A percentile compares a stretch with the other conserved stretches of the same genome.
Evolutionary conservation across 2,329 filamentous ascomycete genomes (phyloP).

Genomic region (Eutypella sp.): DNA sequence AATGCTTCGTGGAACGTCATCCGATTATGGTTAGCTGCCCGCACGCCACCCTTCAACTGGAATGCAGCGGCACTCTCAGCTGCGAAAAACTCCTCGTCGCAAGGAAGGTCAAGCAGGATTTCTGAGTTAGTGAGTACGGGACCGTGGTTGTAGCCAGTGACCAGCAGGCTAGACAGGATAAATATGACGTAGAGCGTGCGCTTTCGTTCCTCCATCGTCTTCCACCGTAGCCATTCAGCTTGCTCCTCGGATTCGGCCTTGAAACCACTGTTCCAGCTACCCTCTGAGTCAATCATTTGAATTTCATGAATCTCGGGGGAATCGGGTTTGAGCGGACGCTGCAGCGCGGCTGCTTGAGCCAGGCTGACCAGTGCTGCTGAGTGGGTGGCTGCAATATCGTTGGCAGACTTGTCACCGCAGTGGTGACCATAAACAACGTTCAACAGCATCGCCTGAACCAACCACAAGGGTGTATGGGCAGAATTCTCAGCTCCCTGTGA

Average conservation of each 20-base stretch:
- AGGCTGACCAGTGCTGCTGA: conserved; percentile 87
- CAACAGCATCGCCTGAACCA: conserved; percentile 93
- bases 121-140: conserved; percentile 92
- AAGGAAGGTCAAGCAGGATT: conserved; percentile 82
- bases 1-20: conserved; percentile 79
- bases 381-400: conserved; percentile 88
- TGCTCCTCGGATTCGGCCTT: conserved; percentile 52
- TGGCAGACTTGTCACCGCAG: conserved; percentile 83
- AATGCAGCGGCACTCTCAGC: conserved; percentile 82
- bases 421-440: conserved; percentile 96
- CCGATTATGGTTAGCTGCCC: conserved; percentile 63
- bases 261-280: conserved; percentile 37
- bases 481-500: conserved; percentile 52
- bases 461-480: conserved; percentile 80
- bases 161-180: conserved; percentile 82
- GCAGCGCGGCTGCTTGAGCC: conserved; percentile 78
- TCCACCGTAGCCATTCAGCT: conserved; percentile 86
- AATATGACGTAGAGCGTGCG: conserved; percentile 90
- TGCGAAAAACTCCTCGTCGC: conserved; percentile 85
- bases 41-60: conserved; percentile 67
- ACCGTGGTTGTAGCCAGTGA: conserved; percentile 88
- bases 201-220: conserved; percentile 82
- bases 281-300: conserved; percentile 50
- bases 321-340: conserved; percentile 41
- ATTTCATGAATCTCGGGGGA: conserved; percentile 47